Evolutionary conservation across 371 early-diverging fungal genomes (phyloP).

Genomic region (Mortierella sp.): DNA sequence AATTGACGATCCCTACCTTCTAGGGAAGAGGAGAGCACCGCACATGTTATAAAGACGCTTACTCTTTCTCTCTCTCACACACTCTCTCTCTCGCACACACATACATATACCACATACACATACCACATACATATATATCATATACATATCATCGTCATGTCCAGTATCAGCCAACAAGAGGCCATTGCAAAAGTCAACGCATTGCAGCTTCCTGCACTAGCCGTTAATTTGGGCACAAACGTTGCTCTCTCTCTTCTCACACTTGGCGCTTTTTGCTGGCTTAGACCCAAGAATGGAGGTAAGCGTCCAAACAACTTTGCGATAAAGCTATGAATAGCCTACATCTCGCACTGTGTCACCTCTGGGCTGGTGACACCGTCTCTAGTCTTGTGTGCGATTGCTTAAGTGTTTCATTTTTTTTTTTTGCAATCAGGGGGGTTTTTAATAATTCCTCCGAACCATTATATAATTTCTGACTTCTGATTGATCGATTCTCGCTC

Average conservation of each 20-base stretch:
- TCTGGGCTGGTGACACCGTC: no score
- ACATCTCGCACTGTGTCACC: no score
- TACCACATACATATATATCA: no score
- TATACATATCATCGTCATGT: slow-evolving; percentile 7
- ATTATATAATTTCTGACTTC: background rate
- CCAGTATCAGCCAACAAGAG: slow-evolving; percentile 14
- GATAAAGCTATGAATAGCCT: background rate
- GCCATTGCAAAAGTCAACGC: slow-evolving; percentile 8
- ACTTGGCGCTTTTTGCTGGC: slow-evolving; percentile 59
- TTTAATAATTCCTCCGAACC: slow-evolving; percentile 5
- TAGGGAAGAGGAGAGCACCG: no score
- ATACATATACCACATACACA: background rate
- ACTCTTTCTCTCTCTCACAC: no score
- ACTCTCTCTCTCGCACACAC: background rate
- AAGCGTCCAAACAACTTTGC: slow-evolving; percentile 17
- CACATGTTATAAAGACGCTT: no score
- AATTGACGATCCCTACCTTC: no score
- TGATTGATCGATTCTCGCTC: background rate
- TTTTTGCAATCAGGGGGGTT: background rate
- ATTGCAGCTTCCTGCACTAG: slow-evolving; percentile 56
- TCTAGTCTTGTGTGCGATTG: no score
- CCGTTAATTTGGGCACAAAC: slow-evolving; percentile 64
- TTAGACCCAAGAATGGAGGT: slow-evolving; percentile 68
- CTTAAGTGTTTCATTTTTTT: background rate
- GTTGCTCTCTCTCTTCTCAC: slow-evolving; percentile 57